Evolutionary conservation across 345 rosid species (phyloP), one percentile per base, ranked within the genome.

Genomic region (Syzygium jambos): DNA sequence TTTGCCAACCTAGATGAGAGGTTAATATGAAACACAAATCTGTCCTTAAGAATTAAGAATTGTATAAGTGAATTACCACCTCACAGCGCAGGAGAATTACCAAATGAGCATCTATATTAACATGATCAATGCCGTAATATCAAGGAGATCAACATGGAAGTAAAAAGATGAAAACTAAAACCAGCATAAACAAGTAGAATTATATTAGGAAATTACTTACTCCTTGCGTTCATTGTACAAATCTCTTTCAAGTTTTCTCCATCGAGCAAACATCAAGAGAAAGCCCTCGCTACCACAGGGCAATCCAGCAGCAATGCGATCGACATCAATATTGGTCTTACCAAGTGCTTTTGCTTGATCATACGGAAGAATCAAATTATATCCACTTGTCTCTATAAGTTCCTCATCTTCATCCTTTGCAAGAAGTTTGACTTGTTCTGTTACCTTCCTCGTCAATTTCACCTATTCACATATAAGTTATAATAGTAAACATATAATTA

Each of bases 311-410:
- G 99, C 98, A 89, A 98, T 98, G 77, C 98, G 99, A 91, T 95
- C 98, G 86, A 95, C 94, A 85, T 98, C 99, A 85, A 98, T 98
- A 89, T 96, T 96, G 87, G 96, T 95, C 93, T 97, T 98, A 86
- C 99, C 99, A 91, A 98, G 98, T 85, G 99, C 99, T 87, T 93
- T 96, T 56, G 99, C 99, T 95, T 98, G 98, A 90, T 98, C 99
- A 92, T 98, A 98, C 52, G 98, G 98, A 78, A 91, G 98, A 90
- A 93, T 93, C 61, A 95, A 92, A 91, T 94, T 94, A 78, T 93
- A 95, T 12, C 93, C 90, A 86, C 93, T 92, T 88, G 94, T 88
- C 94, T 96, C 97, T 49, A 95, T 89, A 88, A 93, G 96, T 91
- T 93, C 91, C 88, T 95, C 98, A 91, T 96, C 94, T 91, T 98